A percentile compares a stretch with the other conserved stretches of the same genome.
Conservation (phyloP, 1,284 basidiomycete genomes). For the Cutaneotrichosporon dermatis region DNA sequence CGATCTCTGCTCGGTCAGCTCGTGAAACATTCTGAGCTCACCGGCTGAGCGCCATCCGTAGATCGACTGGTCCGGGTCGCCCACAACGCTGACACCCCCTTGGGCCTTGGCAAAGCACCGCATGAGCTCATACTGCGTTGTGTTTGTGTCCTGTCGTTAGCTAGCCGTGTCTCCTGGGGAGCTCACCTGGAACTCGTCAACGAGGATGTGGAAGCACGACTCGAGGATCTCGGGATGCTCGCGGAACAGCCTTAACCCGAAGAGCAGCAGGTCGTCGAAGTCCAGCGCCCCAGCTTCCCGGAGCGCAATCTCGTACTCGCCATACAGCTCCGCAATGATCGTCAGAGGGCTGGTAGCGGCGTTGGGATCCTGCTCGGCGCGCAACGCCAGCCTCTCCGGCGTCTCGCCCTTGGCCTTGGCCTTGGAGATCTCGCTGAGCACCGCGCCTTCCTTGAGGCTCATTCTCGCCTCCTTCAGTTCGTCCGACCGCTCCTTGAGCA, state of each 20-base stretch:
- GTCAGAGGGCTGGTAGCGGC: constrained; percentile 29
- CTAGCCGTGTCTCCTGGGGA: neutral
- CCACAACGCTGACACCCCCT: constrained; percentile 72
- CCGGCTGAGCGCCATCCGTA: constrained; percentile 83
- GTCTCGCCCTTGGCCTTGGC: constrained; percentile 69
- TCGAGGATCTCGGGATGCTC: constrained; percentile 56
- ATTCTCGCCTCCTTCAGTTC: constrained; percentile 54
- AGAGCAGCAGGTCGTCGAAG: constrained; percentile 82
- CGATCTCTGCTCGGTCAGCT: constrained; percentile 54
- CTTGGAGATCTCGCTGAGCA: constrained; percentile 67
- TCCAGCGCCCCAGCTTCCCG: constrained; percentile 68
- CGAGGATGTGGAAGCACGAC: constrained; percentile 72
- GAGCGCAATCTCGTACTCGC: constrained; percentile 64
- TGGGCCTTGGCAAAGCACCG: constrained; percentile 59
- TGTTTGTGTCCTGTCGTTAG: constrained; percentile 71
- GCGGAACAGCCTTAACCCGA: constrained; percentile 68
- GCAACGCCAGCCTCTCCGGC: constrained; percentile 53
- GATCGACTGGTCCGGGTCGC: constrained; percentile 90
- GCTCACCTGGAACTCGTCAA: constrained; percentile 76
- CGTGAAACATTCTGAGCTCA: constrained; percentile 10
- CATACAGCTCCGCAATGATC: constrained; percentile 56
- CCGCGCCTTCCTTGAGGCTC: constrained; percentile 59
- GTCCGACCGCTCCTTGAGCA: constrained; percentile 60
- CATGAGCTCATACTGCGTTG: constrained; percentile 80
- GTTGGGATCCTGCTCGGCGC: constrained; percentile 33